Base-by-base conservation (phyloP, 2,329 filamentous ascomycete species). In the Aspergillus amoenus region DNA sequence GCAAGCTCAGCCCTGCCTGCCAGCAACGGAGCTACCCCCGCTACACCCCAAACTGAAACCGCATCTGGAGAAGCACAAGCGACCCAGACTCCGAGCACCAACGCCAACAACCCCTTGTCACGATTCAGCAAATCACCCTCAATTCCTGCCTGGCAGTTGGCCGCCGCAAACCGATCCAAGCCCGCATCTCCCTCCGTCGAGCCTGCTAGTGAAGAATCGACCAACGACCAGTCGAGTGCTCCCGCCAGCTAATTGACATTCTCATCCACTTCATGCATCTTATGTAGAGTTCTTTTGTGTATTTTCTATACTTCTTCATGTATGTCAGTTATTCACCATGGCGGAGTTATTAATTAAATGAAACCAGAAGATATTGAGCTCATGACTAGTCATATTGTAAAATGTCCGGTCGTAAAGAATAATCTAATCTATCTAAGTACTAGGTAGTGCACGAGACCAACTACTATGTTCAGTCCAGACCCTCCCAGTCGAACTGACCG, bases 111-210 rank as follows among this genome's bases (percentile, higher is more conserved):
- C 64, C 81, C 83, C 30, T 82, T 85, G 30, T 70, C 75, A 17
- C 72, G 74, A 24, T 68, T 81, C 58, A 77, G 81, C 56, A 76
- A 79, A 61, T 73, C 82, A 39, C 88, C 88, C 11, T 86, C 88
- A 11, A 93, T 93, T 64, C 89, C 89, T 4, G 84, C 88, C 4
- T 93, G 89, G 89, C 89, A 93, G 75, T 83, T 91, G 81, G 87
- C 88, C 47, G 86, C 87, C 70, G 80, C 85, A 32, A 86, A 82
- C 66, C 84, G 72, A 55, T 68, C 72, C 34, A 77, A 76, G 66
- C 67, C 61, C 56, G 63, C 66, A 4, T 66, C 72, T 30, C 67
- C 69, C 32, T 60, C 61, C 37, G 55, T 67, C 8, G 32, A 53
- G 11, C 21, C 56, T 27, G 48, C 44, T 15, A 45, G 50, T 39